Base-by-base conservation (phyloP, 352 stramenopile genomes). In the Bremia lactucae region DNA sequence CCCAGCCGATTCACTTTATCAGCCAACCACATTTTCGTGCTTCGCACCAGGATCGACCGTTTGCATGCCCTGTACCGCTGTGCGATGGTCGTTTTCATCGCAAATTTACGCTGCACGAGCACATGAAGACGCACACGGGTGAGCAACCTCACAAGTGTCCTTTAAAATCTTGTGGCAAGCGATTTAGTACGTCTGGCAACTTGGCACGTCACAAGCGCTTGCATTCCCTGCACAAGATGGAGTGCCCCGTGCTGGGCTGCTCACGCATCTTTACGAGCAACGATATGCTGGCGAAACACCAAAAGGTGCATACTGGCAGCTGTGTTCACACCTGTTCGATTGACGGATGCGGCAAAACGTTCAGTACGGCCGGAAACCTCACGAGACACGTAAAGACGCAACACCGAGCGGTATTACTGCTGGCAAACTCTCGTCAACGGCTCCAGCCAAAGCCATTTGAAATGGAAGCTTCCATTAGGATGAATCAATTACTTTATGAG, bases 101-200 rank as follows among this genome's bases (percentile, higher is more conserved):
- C n/a, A n/a, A n/a, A n/a, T n/a, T n/a, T n/a, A n/a, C n/a, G n/a
- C n/a, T 83, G 47, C 77, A 67, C 35, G 71, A 83, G 44, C 74
- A 87, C 52, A 55, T 82, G 31, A 84, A 84, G 65, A 87, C 69
- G 19, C 74, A 87, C 65, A 83, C 74, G 37, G 74, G 74, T 33
- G 74, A 87, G 54, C 71, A 81, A 42, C 72, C 75, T 5, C 71
- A 83, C 42, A 40, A 61, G 36, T 86, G 73, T 37, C 64, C 71
- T 45, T 47, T 59, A 31, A 50, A 70, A 45, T 65, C 19, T 4
- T 80, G 68, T 41, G 62, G 56, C 44, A 79, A 74, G 42, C 65
- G 65, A 36, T 80, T 80, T 47, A 72, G 55, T 21, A 80, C 68
- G 18, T 71, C 68, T 2, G 64, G 68, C 40, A 80, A 80, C 53